Base-by-base conservation (phyloP, 2,329 filamentous ascomycete genomes). In the Fonsecaea pedrosoi region DNA sequence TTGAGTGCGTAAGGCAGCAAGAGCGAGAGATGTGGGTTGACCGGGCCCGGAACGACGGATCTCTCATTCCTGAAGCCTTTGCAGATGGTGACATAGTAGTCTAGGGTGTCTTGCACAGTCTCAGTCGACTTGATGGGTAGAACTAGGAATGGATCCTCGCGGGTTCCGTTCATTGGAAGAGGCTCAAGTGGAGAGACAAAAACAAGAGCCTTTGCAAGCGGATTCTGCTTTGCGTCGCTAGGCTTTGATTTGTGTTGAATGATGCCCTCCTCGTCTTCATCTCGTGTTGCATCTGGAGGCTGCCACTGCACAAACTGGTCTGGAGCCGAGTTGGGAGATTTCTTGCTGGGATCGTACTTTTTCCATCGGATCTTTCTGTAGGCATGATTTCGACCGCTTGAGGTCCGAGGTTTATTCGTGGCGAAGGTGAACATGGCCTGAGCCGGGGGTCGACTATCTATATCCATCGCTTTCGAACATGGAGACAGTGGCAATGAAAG, bases 11-110 rank as follows among this genome's bases (percentile, higher is more conserved):
- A 73, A 12, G 71, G 71, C 2, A 73, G 63, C 9, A 73, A 53
- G 25, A 73, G 53, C n/a, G 69, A 64, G 0, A 73, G 60, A 45
- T 73, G 71, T 42, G 70, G 67, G 42, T 73, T 70, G 45, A 65
- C 60, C 1, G 62, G 32, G 13, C 63, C 65, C 3, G 62, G 25
- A 4, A 53, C 37, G 21, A 60, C 34, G 10, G 62, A 62, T 10
- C 15, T 45, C 8, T 55, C 54, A 10, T 18, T 64, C 25, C 53
- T 45, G 50, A 66, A 25, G 7, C 65, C 68, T 25, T 58, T 58
- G 53, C 67, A 71, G 21, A 68, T 70, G 9, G 65, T 65, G 37
- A 69, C 38, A 34, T 69, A 71, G 60, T 68, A 71, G 57, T 71
- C 70, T 54, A 71, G 59, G 4, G 64, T 66, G n/a, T 64, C 54